Conservation (phyloP, 2,329 filamentous ascomycete genomes). For the Colletotrichum siamense region DNA sequence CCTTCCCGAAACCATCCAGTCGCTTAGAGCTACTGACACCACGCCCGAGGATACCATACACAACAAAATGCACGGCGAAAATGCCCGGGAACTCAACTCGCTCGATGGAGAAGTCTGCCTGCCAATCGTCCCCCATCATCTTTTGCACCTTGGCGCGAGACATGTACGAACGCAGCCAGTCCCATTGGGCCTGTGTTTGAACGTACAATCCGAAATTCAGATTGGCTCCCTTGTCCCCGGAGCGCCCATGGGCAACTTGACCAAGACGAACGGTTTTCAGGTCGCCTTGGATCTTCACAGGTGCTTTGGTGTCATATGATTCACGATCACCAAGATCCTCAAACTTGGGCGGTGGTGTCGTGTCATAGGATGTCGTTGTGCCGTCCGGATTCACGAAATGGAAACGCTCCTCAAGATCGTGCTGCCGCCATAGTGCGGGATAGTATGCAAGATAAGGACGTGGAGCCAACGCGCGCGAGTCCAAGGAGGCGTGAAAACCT, state of each 20-base stretch:
- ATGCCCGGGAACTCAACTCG: neutral
- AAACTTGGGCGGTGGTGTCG: neutral
- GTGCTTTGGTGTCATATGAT: neutral
- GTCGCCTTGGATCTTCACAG: neutral
- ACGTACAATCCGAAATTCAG: slow-evolving; percentile 1
- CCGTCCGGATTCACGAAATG: neutral
- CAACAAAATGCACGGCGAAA: neutral
- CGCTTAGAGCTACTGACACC: neutral
- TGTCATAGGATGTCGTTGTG: neutral
- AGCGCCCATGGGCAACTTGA: neutral
- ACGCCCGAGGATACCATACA: neutral
- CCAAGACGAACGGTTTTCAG: neutral
- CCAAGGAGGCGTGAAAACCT: neutral
- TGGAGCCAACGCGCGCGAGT: neutral
- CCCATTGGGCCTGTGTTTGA: neutral
- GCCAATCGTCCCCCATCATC: neutral
- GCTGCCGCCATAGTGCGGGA: neutral
- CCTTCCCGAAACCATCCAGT: neutral
- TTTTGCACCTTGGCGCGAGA: neutral
- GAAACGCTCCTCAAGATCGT: neutral
- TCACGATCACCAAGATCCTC: neutral
- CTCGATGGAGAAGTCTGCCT: neutral
- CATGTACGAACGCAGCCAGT: neutral
- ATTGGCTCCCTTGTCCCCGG: neutral
- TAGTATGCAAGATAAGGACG: neutral